Percentiles rank a stretch among this genome's conserved stretches.
These are phyloP conservation scores for Fraxinus cuspidata DNA, from an alignment of 257 asterid genomes.

Conservation along the genomic window DNA sequence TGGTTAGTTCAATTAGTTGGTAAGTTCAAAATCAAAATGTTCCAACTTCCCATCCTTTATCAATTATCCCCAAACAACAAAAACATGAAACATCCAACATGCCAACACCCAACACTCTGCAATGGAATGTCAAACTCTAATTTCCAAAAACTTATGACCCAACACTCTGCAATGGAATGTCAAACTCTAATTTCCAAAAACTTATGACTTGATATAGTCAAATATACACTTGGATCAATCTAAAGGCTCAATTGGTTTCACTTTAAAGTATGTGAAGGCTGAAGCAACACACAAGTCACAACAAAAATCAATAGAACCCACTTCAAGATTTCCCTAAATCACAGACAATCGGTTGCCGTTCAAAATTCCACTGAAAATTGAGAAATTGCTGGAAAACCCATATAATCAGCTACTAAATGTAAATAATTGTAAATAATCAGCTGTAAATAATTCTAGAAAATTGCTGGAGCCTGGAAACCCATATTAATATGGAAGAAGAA, in stretches of 20 bases:
- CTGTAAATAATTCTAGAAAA: too few species aligned
- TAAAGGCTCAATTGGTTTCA: neutral
- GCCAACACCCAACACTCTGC: neutral
- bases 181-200: constrained; percentile 7
- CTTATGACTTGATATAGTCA: neutral
- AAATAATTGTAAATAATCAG: too few species aligned
- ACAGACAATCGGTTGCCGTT: neutral
- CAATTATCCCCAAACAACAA: too few species aligned
- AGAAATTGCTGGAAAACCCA: neutral
- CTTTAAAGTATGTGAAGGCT: neutral
- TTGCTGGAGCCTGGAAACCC: neutral
- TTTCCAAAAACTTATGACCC: neutral
- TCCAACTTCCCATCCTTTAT: too few species aligned
- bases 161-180: constrained; percentile 8
- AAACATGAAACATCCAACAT: too few species aligned
- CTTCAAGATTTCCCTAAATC: neutral
- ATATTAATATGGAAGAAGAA: too few species aligned
- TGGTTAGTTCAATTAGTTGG: too few species aligned
- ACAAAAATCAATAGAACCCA: too few species aligned
- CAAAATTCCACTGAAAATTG: neutral
- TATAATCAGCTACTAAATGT: neutral
- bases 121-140: constrained; percentile 20
- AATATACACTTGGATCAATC: neutral
- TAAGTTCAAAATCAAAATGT: too few species aligned
- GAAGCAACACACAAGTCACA: neutral